Evolutionary conservation across 441 rosid species (phyloP), one percentile per base, ranked within the genome.

Genomic region (Erysimum pusillum): DNA sequence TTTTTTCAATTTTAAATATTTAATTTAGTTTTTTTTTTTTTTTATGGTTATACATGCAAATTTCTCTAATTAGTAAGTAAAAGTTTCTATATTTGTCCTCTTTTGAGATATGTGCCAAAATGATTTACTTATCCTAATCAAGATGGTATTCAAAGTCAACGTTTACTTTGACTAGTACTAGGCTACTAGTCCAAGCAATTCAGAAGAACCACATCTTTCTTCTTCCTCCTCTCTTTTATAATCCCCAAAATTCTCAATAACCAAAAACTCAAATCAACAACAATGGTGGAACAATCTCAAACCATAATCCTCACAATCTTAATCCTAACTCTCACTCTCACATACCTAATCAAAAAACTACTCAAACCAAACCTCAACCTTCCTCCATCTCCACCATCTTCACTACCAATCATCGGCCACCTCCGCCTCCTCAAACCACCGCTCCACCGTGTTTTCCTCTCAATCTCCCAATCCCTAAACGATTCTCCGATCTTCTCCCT

Each of bases 351-450:
- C 12, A 2, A 10, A 32, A 56, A 25, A 61, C 4, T 32, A 61
- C 4, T 32, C 64, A 70, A 56, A 41, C 54, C 4, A 14, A 77
- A 71, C 28, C 62, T 1, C 0, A 76, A 63, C 1, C 76, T 71
- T 7, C 80, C 80, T 57, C 80, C 80, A 5, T 57, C 62, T 45
- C 80, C 80, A 36, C 25, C 62, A 0, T 63, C 5, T n/a, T 46
- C 79, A 12, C 74, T 86, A 32, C 91, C 91, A 0, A n/a, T 89
- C 3, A 12, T 87, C 13, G 88, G 91, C 25, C 90, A 87, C 76
- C 85, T 88, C 66, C 83, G 82, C 35, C 52, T 81, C n/a, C 77
- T 81, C 25, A 71, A 75, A 39, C 73, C 75, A 0, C 84, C 80
- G 13, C 14, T 82, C 17, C 80, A 78, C 64, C 78, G 77, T 0